These are phyloP conservation scores for Chlamydomonas sp. DNA, from an alignment of 139 green algal genomes.

Conservation along the genomic window DNA sequence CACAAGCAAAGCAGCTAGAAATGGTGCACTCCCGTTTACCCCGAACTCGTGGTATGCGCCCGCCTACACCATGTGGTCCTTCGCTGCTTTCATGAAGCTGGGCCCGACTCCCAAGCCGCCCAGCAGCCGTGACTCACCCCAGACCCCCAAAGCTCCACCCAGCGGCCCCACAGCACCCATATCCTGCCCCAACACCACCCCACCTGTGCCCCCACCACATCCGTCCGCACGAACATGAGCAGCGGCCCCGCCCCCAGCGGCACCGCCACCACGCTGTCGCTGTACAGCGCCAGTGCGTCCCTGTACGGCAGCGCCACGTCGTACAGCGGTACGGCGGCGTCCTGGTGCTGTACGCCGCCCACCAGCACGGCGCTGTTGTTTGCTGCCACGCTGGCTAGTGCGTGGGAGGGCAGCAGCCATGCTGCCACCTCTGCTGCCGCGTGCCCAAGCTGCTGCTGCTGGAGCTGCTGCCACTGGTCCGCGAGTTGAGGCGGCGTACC, in stretches of 20 bases:
- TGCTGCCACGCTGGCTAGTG: background rate
- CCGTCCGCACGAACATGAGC: background rate
- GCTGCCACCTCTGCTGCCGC: background rate
- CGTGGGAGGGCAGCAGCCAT: background rate
- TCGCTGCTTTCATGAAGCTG: too few relatives aligned
- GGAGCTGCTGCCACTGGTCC: too few relatives aligned
- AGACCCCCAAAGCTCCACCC: too few relatives aligned
- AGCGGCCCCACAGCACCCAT: background rate
- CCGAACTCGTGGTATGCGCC: too few relatives aligned
- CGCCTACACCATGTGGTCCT: too few relatives aligned
- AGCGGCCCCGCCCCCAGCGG: background rate
- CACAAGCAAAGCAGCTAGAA: too few relatives aligned
- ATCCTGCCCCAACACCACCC: background rate
- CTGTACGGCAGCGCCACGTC: background rate
- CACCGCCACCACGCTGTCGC: background rate
- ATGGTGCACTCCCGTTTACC: too few relatives aligned
- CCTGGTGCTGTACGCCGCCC: background rate
- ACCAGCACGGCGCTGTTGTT: background rate
- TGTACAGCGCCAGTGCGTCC: background rate
- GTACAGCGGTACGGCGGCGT: background rate
- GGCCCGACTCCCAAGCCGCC: too few relatives aligned
- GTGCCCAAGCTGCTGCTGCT: too few relatives aligned
- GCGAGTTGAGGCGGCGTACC: too few relatives aligned
- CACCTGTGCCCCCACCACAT: background rate
- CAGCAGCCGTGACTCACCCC: too few relatives aligned